phyloP scores from a whole-genome alignment of 1,284 basidiomycete species.

The Wallemia ichthyophaga region DNA sequence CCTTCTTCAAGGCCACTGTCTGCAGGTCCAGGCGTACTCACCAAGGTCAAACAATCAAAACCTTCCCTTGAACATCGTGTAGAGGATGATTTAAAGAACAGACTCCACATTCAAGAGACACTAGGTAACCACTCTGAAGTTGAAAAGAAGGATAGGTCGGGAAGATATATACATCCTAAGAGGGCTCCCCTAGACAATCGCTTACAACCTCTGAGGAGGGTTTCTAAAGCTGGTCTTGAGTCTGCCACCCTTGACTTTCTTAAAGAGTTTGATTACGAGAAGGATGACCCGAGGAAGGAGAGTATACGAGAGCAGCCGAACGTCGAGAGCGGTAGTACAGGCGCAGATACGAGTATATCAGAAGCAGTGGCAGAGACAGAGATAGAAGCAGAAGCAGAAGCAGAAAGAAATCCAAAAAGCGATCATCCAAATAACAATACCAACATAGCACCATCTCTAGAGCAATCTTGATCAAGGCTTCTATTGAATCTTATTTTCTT shows the following conservation, averaged over 20 bases:
- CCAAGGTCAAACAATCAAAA: background rate
- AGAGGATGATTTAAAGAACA: background rate
- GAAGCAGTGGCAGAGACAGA: too few species aligned
- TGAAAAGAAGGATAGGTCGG: background rate
- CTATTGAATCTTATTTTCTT: too few species aligned
- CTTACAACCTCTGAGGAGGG: background rate
- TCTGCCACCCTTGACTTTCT: background rate
- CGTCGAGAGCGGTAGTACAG: background rate
- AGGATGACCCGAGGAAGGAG: background rate
- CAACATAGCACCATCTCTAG: too few species aligned
- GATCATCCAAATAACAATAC: too few species aligned
- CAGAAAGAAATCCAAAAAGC: too few species aligned
- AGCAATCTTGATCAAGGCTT: too few species aligned
- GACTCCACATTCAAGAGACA: background rate
- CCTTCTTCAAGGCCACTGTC: background rate
- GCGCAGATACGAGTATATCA: background rate
- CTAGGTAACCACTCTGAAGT: background rate
- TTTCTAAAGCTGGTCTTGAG: background rate
- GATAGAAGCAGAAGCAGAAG: too few species aligned
- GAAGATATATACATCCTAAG: background rate
- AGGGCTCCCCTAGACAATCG: background rate
- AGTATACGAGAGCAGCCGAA: background rate
- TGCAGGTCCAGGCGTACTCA: background rate
- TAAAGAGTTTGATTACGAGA: background rate
- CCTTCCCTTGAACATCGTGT: background rate